These are phyloP conservation scores for Multifurca ochricompacta DNA, from an alignment of 768 basidiomycete genomes.

Conservation along the genomic window DNA sequence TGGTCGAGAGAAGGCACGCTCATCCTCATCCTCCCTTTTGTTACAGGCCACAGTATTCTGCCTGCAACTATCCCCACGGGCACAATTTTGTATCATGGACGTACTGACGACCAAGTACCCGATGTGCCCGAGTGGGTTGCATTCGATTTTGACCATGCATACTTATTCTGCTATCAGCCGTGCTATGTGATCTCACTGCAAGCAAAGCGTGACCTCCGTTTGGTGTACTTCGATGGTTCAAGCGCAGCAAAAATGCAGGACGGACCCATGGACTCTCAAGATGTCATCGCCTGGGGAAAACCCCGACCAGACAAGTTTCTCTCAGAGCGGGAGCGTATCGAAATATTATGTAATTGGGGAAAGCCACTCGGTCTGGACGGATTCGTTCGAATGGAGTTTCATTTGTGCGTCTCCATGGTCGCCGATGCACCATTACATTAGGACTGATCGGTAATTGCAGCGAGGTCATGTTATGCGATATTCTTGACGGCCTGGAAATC, in stretches of 20 bases:
- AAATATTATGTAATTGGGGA: conserved; percentile 30
- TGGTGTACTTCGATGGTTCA: conserved; percentile 18
- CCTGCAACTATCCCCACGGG: conserved; percentile 14
- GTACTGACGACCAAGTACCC: not conserved
- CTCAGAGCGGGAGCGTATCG: conserved; percentile 26
- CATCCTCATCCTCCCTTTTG: not conserved
- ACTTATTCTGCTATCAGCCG: not conserved
- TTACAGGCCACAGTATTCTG: conserved; percentile 14
- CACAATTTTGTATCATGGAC: conserved; percentile 20
- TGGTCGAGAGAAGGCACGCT: not conserved
- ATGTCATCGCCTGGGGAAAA: conserved; percentile 29
- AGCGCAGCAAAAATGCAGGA: conserved; percentile 21
- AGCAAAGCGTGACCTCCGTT: conserved; percentile 13
- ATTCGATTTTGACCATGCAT: conserved; percentile 18
- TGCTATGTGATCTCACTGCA: conserved; percentile 10
- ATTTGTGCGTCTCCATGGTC: conserved; percentile 13
- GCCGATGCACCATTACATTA: not conserved
- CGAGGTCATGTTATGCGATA: conserved; percentile 17
- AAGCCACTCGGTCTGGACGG: conserved; percentile 28
- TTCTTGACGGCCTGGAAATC: conserved; percentile 11
- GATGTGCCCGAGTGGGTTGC: conserved; percentile 15
- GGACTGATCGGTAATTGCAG: conserved; percentile 2
- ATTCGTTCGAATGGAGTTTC: conserved; percentile 24
- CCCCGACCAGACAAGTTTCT: conserved; percentile 17
- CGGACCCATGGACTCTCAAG: conserved; percentile 32